A percentile compares a stretch with the other conserved stretches of the same genome.
These are phyloP conservation scores for Protostelium mycophagum DNA, from an alignment of 78 protist genomes.

Conservation along the genomic window DNA sequence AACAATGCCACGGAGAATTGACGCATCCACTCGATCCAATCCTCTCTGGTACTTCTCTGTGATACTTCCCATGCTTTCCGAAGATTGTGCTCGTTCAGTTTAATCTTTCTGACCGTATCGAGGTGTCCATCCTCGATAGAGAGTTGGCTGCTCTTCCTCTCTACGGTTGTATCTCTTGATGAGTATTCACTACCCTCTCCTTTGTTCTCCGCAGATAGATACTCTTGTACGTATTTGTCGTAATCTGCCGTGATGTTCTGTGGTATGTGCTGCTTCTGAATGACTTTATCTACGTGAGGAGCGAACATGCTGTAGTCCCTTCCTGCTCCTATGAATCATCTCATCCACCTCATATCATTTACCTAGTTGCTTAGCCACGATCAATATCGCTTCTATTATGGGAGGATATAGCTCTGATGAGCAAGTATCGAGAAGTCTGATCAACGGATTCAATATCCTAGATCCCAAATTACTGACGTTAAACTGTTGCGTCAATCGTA, in stretches of 20 bases:
- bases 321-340: neutral
- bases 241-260: neutral
- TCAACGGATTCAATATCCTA: neutral
- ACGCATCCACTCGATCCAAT: slow-evolving; percentile 95
- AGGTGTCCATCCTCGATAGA: slow-evolving; percentile 1
- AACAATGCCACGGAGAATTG: slow-evolving; percentile 84
- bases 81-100: slow-evolving; percentile 68
- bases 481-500: neutral
- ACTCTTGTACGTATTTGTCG: neutral
- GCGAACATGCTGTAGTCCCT: neutral
- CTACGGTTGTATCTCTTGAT: neutral
- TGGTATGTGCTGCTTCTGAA: neutral
- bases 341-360: neutral
- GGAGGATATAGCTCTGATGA: neutral
- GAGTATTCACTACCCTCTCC: neutral
- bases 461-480: neutral
- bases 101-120: slow-evolving; percentile 34
- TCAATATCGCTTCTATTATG: neutral
- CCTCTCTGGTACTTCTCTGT: slow-evolving; percentile 81
- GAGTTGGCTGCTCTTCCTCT: neutral
- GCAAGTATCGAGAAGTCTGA: neutral
- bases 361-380: neutral
- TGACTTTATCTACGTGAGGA: neutral
- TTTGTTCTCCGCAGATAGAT: neutral
- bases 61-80: slow-evolving; percentile 82